phyloP scores from a whole-genome alignment of 2,329 filamentous ascomycete genomes.

The Aspergillus aculeatus region DNA sequence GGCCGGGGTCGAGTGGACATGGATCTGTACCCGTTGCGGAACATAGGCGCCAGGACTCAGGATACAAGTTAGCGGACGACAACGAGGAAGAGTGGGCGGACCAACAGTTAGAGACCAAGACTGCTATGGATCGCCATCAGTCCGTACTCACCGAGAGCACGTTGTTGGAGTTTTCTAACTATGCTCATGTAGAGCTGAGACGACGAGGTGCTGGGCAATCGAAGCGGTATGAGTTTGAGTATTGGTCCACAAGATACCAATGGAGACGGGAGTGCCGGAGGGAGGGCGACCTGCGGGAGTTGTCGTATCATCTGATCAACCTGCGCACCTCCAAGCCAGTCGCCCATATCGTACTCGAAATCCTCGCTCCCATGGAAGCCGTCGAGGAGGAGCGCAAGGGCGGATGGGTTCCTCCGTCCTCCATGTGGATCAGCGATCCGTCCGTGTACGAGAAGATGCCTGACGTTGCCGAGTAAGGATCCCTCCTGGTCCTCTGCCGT shows the following conservation, averaged over 20 bases:
- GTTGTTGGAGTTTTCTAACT: constrained; percentile 95
- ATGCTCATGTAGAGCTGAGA: constrained; percentile 83
- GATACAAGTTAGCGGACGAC: constrained; percentile 52
- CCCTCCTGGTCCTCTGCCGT: not conserved
- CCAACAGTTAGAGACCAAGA: constrained; percentile 13
- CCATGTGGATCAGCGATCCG: constrained; percentile 83
- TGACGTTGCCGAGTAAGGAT: constrained; percentile 82
- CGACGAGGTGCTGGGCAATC: constrained; percentile 64
- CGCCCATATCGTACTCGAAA: constrained; percentile 82
- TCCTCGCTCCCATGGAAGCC: constrained; percentile 68
- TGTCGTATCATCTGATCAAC: constrained; percentile 78
- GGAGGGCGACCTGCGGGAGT: constrained; percentile 61
- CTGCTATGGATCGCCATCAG: constrained; percentile 12
- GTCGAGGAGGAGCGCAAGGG: constrained; percentile 72
- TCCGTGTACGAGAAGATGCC: constrained; percentile 66
- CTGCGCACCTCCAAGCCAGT: constrained; percentile 64
- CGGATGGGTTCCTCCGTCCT: constrained; percentile 86
- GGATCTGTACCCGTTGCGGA: constrained; percentile 38
- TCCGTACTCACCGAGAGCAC: constrained; percentile 69
- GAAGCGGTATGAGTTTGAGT: constrained; percentile 87
- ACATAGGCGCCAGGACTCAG: constrained; percentile 59
- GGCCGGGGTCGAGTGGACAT: constrained; percentile 55
- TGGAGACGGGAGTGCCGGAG: constrained; percentile 76
- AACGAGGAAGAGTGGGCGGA: constrained; percentile 36
- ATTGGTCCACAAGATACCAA: constrained; percentile 82